Evolutionary conservation across 2,329 filamentous ascomycete species (phyloP).

Genomic region (Colletotrichum orbiculare): DNA sequence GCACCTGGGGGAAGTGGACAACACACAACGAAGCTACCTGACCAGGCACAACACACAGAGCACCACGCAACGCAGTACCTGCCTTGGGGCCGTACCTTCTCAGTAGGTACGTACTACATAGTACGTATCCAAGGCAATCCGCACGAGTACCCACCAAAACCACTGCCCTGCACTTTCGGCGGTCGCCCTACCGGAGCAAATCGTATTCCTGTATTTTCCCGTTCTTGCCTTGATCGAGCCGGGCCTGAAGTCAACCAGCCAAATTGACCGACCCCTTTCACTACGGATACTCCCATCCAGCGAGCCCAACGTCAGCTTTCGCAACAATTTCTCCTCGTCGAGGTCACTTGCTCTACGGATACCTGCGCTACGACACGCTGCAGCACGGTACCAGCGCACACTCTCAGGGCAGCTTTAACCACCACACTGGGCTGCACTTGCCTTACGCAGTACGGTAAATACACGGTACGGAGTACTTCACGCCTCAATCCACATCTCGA

Average conservation of each 20-base stretch:
- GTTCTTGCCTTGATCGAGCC: background rate
- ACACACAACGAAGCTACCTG: no score
- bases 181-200: slow-evolving; percentile 2
- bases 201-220: background rate
- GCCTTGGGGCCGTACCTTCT: no score
- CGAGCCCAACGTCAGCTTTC: background rate
- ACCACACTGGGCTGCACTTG: background rate
- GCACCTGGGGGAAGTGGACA: no score
- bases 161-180: background rate
- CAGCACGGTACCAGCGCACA: slow-evolving; percentile 7
- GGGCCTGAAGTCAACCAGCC: no score
- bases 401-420: background rate
- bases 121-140: no score
- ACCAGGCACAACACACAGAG: no score
- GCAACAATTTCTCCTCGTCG: background rate
- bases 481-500: slow-evolving; percentile 19
- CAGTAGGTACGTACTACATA: no score
- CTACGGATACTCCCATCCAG: no score
- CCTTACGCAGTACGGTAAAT: background rate
- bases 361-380: background rate
- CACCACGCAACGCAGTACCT: no score
- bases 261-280: no score
- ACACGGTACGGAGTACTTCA: slow-evolving; percentile 4
- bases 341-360: background rate
- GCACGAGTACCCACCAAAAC: background rate